Evolutionary conservation across 495 filamentous ascomycete genomes (phyloP).

Genomic region (Neurospora sp.): DNA sequence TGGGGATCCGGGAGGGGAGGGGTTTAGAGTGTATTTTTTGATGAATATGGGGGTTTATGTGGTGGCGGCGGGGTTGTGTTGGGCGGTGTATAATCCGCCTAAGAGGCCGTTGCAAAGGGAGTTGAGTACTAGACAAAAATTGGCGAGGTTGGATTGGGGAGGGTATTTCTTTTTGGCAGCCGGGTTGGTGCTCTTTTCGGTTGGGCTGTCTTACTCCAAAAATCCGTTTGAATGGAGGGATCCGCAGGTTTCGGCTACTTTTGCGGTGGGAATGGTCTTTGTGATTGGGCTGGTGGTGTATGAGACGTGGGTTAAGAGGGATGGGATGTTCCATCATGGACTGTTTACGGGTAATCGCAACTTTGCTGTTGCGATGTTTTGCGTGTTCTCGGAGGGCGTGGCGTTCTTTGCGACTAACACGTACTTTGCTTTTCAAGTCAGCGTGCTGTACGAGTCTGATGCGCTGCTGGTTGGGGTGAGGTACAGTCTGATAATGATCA

Average conservation of each 20-base stretch:
- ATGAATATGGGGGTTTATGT: slow-evolving; percentile 13
- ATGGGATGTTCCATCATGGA: slow-evolving; percentile 29
- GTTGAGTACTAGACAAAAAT: slow-evolving; percentile 15
- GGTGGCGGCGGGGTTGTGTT: slow-evolving; percentile 10
- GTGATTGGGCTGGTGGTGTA: slow-evolving; percentile 12
- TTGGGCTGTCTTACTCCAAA: slow-evolving; percentile 25
- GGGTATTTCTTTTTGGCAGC: slow-evolving; percentile 20
- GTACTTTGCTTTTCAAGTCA: slow-evolving; percentile 27
- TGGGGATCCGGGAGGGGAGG: slow-evolving; percentile 5
- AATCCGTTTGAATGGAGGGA: slow-evolving; percentile 26
- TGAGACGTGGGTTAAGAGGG: slow-evolving; percentile 19
- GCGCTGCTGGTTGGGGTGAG: slow-evolving; percentile 13
- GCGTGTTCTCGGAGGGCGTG: slow-evolving; percentile 23
- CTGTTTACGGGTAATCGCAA: slow-evolving; percentile 22
- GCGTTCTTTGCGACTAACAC: slow-evolving; percentile 28
- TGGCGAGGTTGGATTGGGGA: slow-evolving; percentile 24
- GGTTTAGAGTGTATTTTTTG: slow-evolving; percentile 24
- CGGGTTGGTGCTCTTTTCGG: slow-evolving; percentile 20
- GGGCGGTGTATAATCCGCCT: slow-evolving; percentile 19
- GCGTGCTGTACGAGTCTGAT: slow-evolving; percentile 20
- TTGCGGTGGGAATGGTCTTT: slow-evolving; percentile 18
- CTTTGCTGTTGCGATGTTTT: slow-evolving; percentile 19
- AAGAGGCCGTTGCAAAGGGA: slow-evolving; percentile 1
- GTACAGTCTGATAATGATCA: slow-evolving; percentile 19
- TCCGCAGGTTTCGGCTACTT: slow-evolving; percentile 19